Evolutionary conservation across 495 filamentous ascomycete species (phyloP).

Genomic region (Diplogelasinospora grovesii): DNA sequence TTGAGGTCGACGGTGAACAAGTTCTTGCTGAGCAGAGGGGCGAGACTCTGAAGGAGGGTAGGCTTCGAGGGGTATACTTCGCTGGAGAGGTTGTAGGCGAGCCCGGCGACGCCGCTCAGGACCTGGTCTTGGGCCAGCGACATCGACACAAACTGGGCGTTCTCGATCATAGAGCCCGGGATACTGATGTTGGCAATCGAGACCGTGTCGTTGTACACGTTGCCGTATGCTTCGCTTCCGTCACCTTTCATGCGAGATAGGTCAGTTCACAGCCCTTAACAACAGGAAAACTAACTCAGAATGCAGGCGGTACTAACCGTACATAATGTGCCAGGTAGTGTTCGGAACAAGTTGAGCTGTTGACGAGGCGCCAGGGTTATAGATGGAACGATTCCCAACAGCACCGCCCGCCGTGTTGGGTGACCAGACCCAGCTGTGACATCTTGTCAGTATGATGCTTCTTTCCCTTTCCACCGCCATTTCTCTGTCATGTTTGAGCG

Average conservation of each 20-base stretch:
- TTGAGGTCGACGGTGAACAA: constrained; percentile 67
- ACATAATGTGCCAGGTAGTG: constrained; percentile 60
- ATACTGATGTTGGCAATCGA: constrained; percentile 42
- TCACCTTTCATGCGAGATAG: constrained; percentile 9
- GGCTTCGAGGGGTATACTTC: constrained; percentile 49
- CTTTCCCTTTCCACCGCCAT: too few species aligned
- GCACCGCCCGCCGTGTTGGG: constrained; percentile 11
- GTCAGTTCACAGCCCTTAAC: too few species aligned
- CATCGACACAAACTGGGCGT: constrained; percentile 25
- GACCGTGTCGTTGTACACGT: constrained; percentile 33
- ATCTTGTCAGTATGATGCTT: not conserved
- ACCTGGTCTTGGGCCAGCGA: constrained; percentile 18
- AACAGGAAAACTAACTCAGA: too few species aligned
- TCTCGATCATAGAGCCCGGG: constrained; percentile 50
- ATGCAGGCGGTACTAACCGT: constrained; percentile 47
- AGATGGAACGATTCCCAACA: constrained; percentile 10
- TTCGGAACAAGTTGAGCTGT: constrained; percentile 48
- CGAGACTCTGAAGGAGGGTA: constrained; percentile 61
- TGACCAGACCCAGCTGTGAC: constrained; percentile 18
- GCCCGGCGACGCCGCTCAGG: constrained; percentile 32
- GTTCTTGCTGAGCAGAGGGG: constrained; percentile 36
- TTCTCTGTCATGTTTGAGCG: not conserved
- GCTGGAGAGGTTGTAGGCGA: constrained; percentile 23
- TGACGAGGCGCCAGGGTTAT: constrained; percentile 48
- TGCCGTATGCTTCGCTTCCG: constrained; percentile 26